phyloP scores from a whole-genome alignment of 345 rosid genomes.

The Trapa bicornis region DNA sequence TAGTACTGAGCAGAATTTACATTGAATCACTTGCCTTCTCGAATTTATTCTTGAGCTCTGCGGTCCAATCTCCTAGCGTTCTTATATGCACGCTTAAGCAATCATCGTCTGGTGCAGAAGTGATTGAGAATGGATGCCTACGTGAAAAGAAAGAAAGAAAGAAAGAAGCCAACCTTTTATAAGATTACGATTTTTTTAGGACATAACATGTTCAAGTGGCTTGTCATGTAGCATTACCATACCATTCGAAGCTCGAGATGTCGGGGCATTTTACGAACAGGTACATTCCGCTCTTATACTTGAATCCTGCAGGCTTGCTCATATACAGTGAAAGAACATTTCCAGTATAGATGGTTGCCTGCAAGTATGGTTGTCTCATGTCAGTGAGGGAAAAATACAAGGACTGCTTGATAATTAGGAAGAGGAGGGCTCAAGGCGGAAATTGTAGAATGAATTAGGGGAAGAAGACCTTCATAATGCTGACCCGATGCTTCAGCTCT shows the following conservation, averaged over 20 bases:
- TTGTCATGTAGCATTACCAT: not conserved
- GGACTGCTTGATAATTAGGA: too few species aligned
- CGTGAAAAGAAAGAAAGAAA: not conserved
- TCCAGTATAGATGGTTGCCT: conserved; percentile 83
- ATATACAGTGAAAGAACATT: conserved; percentile 85
- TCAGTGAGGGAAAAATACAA: not conserved
- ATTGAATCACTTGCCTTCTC: conserved; percentile 26
- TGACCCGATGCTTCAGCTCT: conserved; percentile 41
- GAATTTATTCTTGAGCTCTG: conserved; percentile 27
- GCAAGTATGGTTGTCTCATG: conserved; percentile 8
- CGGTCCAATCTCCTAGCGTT: conserved; percentile 33
- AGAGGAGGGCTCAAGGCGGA: not conserved
- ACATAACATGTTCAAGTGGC: not conserved
- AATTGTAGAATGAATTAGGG: not conserved
- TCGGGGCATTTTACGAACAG: conserved; percentile 78
- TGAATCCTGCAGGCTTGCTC: conserved; percentile 70
- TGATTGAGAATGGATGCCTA: conserved; percentile 96
- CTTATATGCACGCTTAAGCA: conserved; percentile 80
- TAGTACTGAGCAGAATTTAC: not conserved
- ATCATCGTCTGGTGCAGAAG: conserved; percentile 91
- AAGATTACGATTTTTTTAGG: not conserved
- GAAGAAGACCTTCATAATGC: conserved; percentile 47
- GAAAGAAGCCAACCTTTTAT: not conserved
- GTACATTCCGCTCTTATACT: conserved; percentile 90
- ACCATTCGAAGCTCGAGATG: conserved; percentile 78